These are phyloP conservation scores for Ustilago nuda DNA, from an alignment of 1,284 basidiomycete species.

Conservation along the genomic window DNA sequence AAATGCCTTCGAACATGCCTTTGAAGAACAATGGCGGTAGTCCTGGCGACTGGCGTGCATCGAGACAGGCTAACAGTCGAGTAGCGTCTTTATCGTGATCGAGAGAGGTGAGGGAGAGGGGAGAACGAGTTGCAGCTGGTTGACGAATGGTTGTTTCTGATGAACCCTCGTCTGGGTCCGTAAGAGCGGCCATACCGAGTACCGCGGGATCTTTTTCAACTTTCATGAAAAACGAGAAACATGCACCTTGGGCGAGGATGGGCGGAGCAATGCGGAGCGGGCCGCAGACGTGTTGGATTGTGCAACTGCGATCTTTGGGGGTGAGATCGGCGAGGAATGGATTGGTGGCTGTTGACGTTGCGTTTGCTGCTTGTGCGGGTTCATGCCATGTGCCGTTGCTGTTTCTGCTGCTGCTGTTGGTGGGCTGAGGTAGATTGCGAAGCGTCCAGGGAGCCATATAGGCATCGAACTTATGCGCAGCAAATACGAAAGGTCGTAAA, in stretches of 20 bases:
- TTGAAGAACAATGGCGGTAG: conserved; percentile 70
- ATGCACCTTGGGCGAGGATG: conserved; percentile 67
- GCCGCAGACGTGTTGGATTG: conserved; percentile 70
- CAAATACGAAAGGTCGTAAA: conserved; percentile 73
- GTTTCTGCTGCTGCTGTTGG: not conserved
- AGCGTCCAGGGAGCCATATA: conserved; percentile 73
- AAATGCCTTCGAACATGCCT: conserved; percentile 71
- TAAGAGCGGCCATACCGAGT: conserved; percentile 42
- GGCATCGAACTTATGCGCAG: conserved; percentile 72
- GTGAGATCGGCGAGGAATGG: conserved; percentile 71
- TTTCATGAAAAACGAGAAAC: conserved; percentile 69
- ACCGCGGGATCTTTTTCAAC: conserved; percentile 69
- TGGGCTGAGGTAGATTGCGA: conserved; percentile 36
- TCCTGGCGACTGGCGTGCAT: conserved; percentile 70
- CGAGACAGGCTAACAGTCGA: conserved; percentile 51
- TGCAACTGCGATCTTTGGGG: conserved; percentile 67
- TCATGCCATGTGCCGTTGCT: not conserved
- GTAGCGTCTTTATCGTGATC: conserved; percentile 60
- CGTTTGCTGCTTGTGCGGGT: not conserved
- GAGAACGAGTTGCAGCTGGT: conserved; percentile 33
- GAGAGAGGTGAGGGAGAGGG: conserved; percentile 43
- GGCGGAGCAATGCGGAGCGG: conserved; percentile 63
- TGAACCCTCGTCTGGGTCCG: conserved; percentile 24
- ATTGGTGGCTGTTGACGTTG: conserved; percentile 34
- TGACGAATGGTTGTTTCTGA: conserved; percentile 27